Percentiles rank a stretch among this genome's conserved stretches.
Conservation (phyloP, 495 filamentous ascomycete species). For the Penicillium robsamsonii region DNA sequence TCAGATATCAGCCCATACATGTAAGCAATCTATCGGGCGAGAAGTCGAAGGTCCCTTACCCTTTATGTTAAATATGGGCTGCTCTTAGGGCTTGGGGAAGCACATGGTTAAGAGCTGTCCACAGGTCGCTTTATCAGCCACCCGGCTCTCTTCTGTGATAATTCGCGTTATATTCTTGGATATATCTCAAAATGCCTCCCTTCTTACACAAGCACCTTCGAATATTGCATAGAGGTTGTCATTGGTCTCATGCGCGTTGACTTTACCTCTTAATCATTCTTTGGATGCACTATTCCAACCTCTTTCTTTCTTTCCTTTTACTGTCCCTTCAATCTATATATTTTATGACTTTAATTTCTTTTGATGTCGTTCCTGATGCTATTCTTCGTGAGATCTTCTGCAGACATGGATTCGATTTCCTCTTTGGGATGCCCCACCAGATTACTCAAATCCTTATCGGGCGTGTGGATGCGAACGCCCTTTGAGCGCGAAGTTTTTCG, state of each 20-base stretch:
- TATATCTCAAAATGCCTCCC: not conserved
- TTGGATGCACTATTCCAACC: not conserved
- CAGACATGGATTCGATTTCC: constrained; percentile 7
- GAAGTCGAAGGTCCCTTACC: no score
- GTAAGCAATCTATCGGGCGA: not conserved
- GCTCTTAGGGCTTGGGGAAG: not conserved
- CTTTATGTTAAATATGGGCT: not conserved
- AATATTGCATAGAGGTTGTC: not conserved
- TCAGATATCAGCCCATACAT: not conserved
- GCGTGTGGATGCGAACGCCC: constrained; percentile 3
- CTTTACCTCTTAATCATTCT: not conserved
- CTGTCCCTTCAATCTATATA: not conserved
- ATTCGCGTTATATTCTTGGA: not conserved
- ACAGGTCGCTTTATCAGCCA: not conserved
- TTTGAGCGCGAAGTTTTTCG: not conserved
- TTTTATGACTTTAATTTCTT: not conserved
- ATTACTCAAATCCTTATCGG: constrained; percentile 9
- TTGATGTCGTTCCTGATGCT: not conserved
- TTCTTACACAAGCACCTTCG: not conserved
- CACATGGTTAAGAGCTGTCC: not conserved
- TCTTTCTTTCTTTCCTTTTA: not conserved
- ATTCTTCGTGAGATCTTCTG: not conserved
- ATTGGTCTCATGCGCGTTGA: not conserved
- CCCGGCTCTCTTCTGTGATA: not conserved
- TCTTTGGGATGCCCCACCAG: not conserved